phyloP scores from a whole-genome alignment of 495 filamentous ascomycete species.

The Daldinia childiae region DNA sequence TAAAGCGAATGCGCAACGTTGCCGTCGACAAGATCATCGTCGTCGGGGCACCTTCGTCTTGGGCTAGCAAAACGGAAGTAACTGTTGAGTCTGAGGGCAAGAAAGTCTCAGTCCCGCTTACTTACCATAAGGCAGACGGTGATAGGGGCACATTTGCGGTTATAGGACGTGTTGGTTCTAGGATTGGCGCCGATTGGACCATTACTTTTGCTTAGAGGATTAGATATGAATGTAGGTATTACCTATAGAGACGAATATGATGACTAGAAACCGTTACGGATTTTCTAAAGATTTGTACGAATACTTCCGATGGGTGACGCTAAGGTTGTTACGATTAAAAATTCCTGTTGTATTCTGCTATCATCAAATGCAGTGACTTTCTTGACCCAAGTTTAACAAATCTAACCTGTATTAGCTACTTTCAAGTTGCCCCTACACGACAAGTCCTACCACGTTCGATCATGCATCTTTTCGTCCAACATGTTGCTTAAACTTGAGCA shows the following conservation, averaged over 20 bases:
- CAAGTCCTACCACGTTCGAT: too few species aligned
- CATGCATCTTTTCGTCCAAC: neutral
- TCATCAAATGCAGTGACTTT: too few species aligned
- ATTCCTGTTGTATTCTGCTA: too few species aligned
- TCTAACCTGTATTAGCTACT: neutral
- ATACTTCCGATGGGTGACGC: too few species aligned
- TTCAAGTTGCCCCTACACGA: too few species aligned
- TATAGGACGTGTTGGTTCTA: constrained; percentile 78
- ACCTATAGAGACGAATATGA: constrained; percentile 26
- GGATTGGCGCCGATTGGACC: constrained; percentile 83
- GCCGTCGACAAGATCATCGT: constrained; percentile 83
- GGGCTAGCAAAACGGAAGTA: constrained; percentile 74
- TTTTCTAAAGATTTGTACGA: too few species aligned
- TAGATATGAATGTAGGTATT: neutral
- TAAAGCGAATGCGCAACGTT: constrained; percentile 79
- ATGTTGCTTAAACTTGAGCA: neutral
- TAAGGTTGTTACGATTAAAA: too few species aligned
- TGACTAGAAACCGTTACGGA: neutral
- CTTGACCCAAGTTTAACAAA: neutral
- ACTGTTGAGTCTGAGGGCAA: constrained; percentile 74
- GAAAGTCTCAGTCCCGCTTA: constrained; percentile 65
- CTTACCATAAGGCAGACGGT: constrained; percentile 66
- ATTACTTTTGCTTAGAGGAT: constrained; percentile 60
- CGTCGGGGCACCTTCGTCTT: constrained; percentile 76
- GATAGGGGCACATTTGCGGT: constrained; percentile 81